These are phyloP conservation scores for Castanea crenata DNA, from an alignment of 306 rosid genomes.

Conservation along the genomic window DNA sequence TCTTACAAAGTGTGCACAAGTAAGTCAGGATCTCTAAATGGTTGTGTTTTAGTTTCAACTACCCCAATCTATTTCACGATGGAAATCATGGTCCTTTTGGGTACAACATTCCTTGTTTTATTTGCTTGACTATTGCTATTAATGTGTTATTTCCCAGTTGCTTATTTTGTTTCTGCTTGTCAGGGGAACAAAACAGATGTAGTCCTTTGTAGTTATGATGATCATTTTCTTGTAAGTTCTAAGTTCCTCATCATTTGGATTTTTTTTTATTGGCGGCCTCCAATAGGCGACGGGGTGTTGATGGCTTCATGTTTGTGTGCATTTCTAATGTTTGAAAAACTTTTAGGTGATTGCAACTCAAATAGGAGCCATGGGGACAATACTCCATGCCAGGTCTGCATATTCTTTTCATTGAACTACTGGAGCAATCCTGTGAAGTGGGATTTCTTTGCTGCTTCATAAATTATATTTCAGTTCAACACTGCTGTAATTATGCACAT, in stretches of 20 bases:
- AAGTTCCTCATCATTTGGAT: neutral
- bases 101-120: neutral
- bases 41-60: constrained; percentile 1
- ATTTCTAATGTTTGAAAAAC: constrained; percentile 8
- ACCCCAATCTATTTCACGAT: neutral
- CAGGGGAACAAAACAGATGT: constrained; percentile 87
- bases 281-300: neutral
- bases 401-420: constrained; percentile 20
- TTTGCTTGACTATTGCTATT: neutral
- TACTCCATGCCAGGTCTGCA: constrained; percentile 83
- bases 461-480: neutral
- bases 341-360: constrained; percentile 82
- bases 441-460: neutral
- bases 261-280: constrained; percentile 4
- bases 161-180: constrained; percentile 16
- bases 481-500: neutral
- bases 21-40: neutral
- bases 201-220: constrained; percentile 65
- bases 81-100: neutral
- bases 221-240: constrained; percentile 72
- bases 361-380: constrained; percentile 86
- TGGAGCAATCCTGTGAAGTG: neutral
- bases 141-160: neutral
- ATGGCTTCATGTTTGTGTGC: neutral
- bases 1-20: neutral